A percentile compares a stretch with the other conserved stretches of the same genome.
These are phyloP conservation scores for Pseudopithomyces chartarum DNA, from an alignment of 2,329 filamentous ascomycete species.

Conservation along the genomic window DNA sequence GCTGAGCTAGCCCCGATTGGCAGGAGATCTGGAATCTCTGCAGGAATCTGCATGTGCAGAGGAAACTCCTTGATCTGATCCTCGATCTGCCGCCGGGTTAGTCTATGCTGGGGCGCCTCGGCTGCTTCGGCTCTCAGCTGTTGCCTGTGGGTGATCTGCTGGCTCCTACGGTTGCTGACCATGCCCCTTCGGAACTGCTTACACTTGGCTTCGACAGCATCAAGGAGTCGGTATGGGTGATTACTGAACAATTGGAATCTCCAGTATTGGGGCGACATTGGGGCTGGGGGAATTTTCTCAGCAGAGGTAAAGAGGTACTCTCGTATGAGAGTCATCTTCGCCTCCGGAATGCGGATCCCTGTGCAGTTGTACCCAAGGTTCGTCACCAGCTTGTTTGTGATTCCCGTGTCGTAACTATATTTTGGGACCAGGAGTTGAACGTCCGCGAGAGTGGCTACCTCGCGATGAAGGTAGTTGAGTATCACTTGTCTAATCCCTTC, in stretches of 20 bases:
- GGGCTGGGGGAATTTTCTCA: no score
- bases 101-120: no score
- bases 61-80: background rate
- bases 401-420: background rate
- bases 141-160: no score
- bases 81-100: background rate
- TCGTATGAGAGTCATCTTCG: slow-evolving; percentile 2
- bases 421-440: slow-evolving; percentile 2
- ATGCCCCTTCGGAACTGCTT: no score
- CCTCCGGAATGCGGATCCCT: background rate
- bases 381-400: slow-evolving; percentile 8
- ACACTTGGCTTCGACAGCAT: no score
- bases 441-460: background rate
- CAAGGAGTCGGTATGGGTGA: no score
- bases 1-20: background rate
- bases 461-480: background rate
- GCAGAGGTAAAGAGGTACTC: background rate
- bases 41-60: background rate
- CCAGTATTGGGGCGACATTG: no score
- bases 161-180: no score
- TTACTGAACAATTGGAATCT: no score
- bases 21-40: background rate
- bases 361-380: slow-evolving; percentile 5
- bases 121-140: no score
- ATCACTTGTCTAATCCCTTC: background rate